Conservation (phyloP, 345 rosid species). For the Citrus australasica region DNA sequence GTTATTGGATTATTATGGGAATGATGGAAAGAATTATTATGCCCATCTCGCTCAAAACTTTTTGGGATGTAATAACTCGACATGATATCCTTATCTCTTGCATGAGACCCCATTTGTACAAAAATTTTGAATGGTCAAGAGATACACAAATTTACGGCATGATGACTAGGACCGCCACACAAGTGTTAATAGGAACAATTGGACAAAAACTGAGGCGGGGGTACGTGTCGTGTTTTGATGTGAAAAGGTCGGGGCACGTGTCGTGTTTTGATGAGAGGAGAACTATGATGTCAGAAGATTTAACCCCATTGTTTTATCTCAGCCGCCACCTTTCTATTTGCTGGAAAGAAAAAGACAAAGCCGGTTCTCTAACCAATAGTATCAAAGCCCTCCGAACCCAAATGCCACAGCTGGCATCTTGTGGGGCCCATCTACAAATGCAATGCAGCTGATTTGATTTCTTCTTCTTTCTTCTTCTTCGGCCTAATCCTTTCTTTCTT, state of each 20-base stretch:
- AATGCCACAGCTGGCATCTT: slow-evolving; percentile 28
- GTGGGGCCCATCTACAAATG: background rate
- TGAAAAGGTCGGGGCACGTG: slow-evolving; percentile 23
- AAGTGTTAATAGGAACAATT: background rate
- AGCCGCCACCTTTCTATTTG: slow-evolving; percentile 47
- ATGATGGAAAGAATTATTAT: background rate
- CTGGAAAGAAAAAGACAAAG: slow-evolving; percentile 14
- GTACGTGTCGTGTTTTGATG: slow-evolving; percentile 36
- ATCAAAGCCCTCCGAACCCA: background rate
- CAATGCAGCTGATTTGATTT: slow-evolving; percentile 13
- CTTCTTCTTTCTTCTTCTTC: slow-evolving; percentile 2
- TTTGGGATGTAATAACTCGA: background rate
- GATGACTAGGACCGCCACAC: slow-evolving; percentile 24
- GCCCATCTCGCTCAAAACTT: background rate
- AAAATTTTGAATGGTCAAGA: slow-evolving; percentile 12
- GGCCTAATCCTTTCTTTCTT: slow-evolving; percentile 30
- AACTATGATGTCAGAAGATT: slow-evolving; percentile 22
- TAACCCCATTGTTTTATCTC: slow-evolving; percentile 3
- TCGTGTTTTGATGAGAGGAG: slow-evolving; percentile 13
- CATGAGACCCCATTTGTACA: background rate
- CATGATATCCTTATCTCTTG: background rate
- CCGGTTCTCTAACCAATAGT: background rate
- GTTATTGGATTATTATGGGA: background rate
- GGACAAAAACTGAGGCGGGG: background rate
- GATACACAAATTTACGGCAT: slow-evolving; percentile 29